Evolutionary conservation across 306 rosid genomes (phyloP), one percentile per base, ranked within the genome.

Genomic region (Rosa rugosa): DNA sequence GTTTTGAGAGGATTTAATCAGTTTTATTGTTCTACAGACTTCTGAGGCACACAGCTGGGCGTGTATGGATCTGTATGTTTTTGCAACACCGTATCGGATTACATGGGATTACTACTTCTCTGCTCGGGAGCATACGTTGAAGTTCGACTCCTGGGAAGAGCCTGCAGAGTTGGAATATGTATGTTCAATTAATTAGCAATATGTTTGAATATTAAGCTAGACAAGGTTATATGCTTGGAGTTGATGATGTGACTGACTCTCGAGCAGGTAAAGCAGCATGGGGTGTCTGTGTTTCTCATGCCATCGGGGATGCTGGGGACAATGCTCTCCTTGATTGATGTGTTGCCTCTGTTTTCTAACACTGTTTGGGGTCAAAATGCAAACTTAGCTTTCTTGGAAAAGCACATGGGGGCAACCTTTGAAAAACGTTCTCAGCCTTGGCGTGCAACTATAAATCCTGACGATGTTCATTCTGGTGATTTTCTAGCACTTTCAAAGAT

Each of bases 241-340:
- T n/a, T 87, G 75, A 80, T 69, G 74, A 63, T 78, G 17, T 80
- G 45, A 36, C 22, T 50, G 51, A 67, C 31, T 18, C 72, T 81
- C 80, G 88, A 83, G 78, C 97, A 95, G 99, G 96, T 95, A 68
- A 95, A 91, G 91, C 91, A 88, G 78, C 99, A 95, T 7, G 99
- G 99, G 72, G 81, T 95, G 45, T 92, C 99, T 70, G 99, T 95
- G 81, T 95, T 95, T 86, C 99, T 95, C 65, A 95, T 95, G 99
- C 99, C 99, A 76, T 91, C 99, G 0, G 99, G 99, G 78, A 95
- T 95, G 99, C 83, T 95, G 80, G 99, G 99, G 80, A 92, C 98
- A 0, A 80, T 95, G 74, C 90, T 95, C 44, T 92, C 98, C 72
- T 77, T 95, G 42, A 81, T 91, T 25, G 99, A 95, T 72, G 97